These are phyloP conservation scores for Candida namnaoensis DNA, from an alignment of 805 yeast species.

Conservation along the genomic window DNA sequence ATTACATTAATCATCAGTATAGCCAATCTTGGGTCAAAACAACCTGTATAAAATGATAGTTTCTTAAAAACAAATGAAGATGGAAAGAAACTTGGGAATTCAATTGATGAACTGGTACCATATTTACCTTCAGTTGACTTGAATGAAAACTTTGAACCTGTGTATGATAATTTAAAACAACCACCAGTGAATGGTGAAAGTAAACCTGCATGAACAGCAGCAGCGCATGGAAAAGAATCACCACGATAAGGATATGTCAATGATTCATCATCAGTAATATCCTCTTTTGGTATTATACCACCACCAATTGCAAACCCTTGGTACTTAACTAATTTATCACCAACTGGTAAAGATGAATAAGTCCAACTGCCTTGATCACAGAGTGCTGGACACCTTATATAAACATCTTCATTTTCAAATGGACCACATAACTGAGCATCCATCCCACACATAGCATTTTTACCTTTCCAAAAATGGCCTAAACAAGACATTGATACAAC, in stretches of 20 bases:
- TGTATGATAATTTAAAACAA: conserved; percentile 53
- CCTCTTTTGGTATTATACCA: conserved; percentile 27
- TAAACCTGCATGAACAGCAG: conserved; percentile 82
- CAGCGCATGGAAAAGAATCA: conserved; percentile 84
- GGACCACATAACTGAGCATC: conserved; percentile 54
- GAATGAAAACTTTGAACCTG: conserved; percentile 44
- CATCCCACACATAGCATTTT: conserved; percentile 68
- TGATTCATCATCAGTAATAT: conserved; percentile 10
- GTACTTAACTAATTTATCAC: conserved; percentile 58
- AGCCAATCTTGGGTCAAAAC: conserved; percentile 60
- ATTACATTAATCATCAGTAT: conserved; percentile 51
- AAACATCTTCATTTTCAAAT: conserved; percentile 32
- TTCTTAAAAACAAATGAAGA: conserved; percentile 55
- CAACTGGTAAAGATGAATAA: conserved; percentile 69
- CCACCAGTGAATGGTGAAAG: conserved; percentile 74
- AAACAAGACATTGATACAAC: conserved; percentile 42
- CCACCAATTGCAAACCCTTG: conserved; percentile 75
- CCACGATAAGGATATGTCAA: conserved; percentile 67
- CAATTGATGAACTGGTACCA: conserved; percentile 40
- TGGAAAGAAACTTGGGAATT: conserved; percentile 68
- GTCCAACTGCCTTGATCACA: conserved; percentile 76
- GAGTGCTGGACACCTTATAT: conserved; percentile 78
- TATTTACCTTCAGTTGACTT: conserved; percentile 37
- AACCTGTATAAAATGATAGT: conserved; percentile 34
- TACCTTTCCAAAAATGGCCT: conserved; percentile 63